Percentiles rank a stretch among this genome's conserved stretches.
Conservation (phyloP, 108 stramenopile species). For the Conticribra weissflogii region DNA sequence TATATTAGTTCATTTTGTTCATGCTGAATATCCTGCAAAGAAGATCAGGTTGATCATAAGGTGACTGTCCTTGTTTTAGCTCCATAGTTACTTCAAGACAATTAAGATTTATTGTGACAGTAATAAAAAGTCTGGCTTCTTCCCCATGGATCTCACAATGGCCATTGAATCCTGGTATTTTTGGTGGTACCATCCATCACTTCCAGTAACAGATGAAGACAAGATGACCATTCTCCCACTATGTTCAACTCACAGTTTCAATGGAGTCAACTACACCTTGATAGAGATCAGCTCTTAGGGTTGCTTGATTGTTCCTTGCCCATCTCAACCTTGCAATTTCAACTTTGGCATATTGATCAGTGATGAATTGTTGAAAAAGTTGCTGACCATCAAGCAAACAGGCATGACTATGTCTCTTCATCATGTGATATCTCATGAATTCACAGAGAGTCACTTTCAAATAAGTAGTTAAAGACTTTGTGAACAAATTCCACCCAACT, state of each 20-base stretch:
- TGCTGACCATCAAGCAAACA: background rate
- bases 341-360: conserved; percentile 16
- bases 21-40: conserved; percentile 11
- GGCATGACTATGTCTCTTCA: background rate
- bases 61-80: conserved; percentile 20
- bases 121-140: conserved; percentile 36
- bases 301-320: conserved; percentile 8
- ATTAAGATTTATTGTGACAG: conserved; percentile 22
- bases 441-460: conserved; percentile 1
- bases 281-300: conserved; percentile 9
- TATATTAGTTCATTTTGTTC: background rate
- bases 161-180: conserved; percentile 26
- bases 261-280: background rate
- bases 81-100: conserved; percentile 22
- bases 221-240: conserved; percentile 6
- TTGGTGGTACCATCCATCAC: conserved; percentile 7
- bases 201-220: conserved; percentile 3
- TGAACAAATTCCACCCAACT: conserved; percentile 15
- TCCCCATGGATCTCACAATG: conserved; percentile 7
- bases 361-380: conserved; percentile 15
- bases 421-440: conserved; percentile 11
- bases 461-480: background rate
- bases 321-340: conserved; percentile 3
- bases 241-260: conserved; percentile 1
- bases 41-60: conserved; percentile 36